A percentile compares a stretch with the other conserved stretches of the same genome.
phyloP scores from a whole-genome alignment of 306 rosid species.

The Pterocarpus macrocarpus region DNA sequence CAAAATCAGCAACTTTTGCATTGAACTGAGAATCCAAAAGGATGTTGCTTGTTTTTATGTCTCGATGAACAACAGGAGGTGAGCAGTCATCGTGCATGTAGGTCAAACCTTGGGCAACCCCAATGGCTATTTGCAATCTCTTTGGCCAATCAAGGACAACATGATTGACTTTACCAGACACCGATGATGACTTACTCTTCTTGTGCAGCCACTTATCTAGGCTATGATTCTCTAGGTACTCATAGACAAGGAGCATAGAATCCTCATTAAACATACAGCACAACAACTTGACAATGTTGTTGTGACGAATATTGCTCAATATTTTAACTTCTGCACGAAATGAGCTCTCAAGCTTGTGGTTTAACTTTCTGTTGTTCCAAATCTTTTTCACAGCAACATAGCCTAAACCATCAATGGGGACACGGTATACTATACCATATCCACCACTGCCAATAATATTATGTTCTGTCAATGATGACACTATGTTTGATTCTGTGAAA shows the following conservation, averaged over 20 bases:
- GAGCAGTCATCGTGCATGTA: slow-evolving; percentile 80
- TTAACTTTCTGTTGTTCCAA: slow-evolving; percentile 54
- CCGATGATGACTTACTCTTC: slow-evolving; percentile 31
- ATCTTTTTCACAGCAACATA: slow-evolving; percentile 68
- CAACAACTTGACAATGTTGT: slow-evolving; percentile 81
- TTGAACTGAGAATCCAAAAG: slow-evolving; percentile 77
- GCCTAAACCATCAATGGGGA: slow-evolving; percentile 46
- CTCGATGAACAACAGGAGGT: slow-evolving; percentile 67
- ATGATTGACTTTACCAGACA: slow-evolving; percentile 35
- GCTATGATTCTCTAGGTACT: slow-evolving; percentile 66
- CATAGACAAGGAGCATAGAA: slow-evolving; percentile 81
- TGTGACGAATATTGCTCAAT: slow-evolving; percentile 65
- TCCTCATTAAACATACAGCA: slow-evolving; percentile 73
- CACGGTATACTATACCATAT: slow-evolving; percentile 71
- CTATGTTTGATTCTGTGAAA: slow-evolving; percentile 58
- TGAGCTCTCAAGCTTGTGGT: slow-evolving; percentile 61
- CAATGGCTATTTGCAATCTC: slow-evolving; percentile 68
- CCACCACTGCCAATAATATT: slow-evolving; percentile 71
- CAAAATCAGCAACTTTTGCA: slow-evolving; percentile 90
- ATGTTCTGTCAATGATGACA: slow-evolving; percentile 45
- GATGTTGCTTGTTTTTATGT: slow-evolving; percentile 75
- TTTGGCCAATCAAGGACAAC: slow-evolving; percentile 63
- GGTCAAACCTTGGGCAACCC: slow-evolving; percentile 73
- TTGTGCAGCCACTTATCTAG: slow-evolving; percentile 66
- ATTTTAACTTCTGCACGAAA: slow-evolving; percentile 70